Conservation (phyloP, 2,329 filamentous ascomycete genomes). For the Fusarium odoratissimum region DNA sequence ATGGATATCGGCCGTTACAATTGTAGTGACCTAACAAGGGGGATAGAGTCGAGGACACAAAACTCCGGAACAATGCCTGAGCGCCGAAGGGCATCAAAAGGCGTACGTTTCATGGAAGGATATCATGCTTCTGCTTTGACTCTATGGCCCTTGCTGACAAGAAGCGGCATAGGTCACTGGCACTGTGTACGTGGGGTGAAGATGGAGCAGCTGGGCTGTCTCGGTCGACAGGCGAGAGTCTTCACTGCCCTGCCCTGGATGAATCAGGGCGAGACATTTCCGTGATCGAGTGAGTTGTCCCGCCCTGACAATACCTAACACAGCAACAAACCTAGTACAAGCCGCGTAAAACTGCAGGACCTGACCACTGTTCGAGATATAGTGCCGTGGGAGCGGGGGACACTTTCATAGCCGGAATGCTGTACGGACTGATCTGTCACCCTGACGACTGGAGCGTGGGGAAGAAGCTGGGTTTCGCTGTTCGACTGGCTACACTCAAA, state of each 20-base stretch:
- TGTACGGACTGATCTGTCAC: slow-evolving; percentile 69
- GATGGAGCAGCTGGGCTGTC: slow-evolving; percentile 56
- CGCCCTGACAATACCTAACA: slow-evolving; percentile 13
- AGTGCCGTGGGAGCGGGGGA: slow-evolving; percentile 81
- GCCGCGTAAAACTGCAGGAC: slow-evolving; percentile 29
- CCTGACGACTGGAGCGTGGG: slow-evolving; percentile 60
- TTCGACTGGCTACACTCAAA: slow-evolving; percentile 74
- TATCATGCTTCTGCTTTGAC: slow-evolving; percentile 5
- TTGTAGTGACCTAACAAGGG: slow-evolving; percentile 29
- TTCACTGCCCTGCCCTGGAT: slow-evolving; percentile 55
- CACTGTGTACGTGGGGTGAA: slow-evolving; percentile 71
- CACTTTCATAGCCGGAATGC: slow-evolving; percentile 78
- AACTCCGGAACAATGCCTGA: slow-evolving; percentile 64
- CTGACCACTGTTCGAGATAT: slow-evolving; percentile 42
- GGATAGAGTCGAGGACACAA: slow-evolving; percentile 53
- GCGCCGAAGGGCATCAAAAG: slow-evolving; percentile 54
- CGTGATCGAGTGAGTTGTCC: slow-evolving; percentile 71
- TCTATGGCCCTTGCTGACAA: slow-evolving; percentile 37
- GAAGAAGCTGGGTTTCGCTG: slow-evolving; percentile 69
- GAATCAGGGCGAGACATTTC: slow-evolving; percentile 52
- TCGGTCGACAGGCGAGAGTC: slow-evolving; percentile 44
- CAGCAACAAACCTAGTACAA: slow-evolving; percentile 20
- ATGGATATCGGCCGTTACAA: slow-evolving; percentile 8
- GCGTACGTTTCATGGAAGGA: slow-evolving; percentile 62
- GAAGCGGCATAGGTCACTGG: slow-evolving; percentile 53